Evolutionary conservation across 495 filamentous ascomycete species (phyloP), one percentile per base, ranked within the genome.

Genomic region (Aspergillus hancockii): DNA sequence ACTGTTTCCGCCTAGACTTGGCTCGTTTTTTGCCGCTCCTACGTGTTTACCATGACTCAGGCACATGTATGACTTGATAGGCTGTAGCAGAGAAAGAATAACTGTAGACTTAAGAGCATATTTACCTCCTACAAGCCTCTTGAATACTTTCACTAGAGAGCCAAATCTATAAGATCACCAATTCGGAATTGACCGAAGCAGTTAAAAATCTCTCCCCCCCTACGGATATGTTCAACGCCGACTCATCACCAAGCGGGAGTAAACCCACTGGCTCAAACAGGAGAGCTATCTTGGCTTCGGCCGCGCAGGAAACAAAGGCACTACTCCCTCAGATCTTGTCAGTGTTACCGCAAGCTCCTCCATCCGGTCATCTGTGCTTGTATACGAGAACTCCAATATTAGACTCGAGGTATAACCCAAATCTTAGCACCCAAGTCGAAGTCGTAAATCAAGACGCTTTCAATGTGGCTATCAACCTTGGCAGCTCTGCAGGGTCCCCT

Each of bases 381-480:
- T 52, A 55, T 9, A 25, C 41, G 28, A 64, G 40, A 34, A 62
- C 61, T 14, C 53, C 54, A 12, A 54, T 45, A 5, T 55, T 76
- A 18, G 41, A 63, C 9, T 21, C 58, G 1, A 54, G 36, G 14
- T 62, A 57, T 16, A 69, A 54, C 51, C 74, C 71, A 0, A 58
- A 69, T 19, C 51, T 68, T 14, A 54, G 19, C 3, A 66, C 78
- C 4, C 53, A 55, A 23, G 58, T 67, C 12, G 40, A 56, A 46
- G 81, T 87, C 43, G 52, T 82, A 12, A 67, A 79, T 54, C 70
- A 71, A 22, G 85, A 88, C 59, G 75, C 77, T 0, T 77, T 81
- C 55, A 79, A 86, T 52, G 68, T 69, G 4, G 83, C 83, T 8
- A 60, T 83, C 21, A 32, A 60, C 1, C 67, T 86, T 52, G 56